These are phyloP conservation scores for Neocallimastix lanati DNA, from an alignment of 192 early-diverging fungal genomes.

Conservation along the genomic window DNA sequence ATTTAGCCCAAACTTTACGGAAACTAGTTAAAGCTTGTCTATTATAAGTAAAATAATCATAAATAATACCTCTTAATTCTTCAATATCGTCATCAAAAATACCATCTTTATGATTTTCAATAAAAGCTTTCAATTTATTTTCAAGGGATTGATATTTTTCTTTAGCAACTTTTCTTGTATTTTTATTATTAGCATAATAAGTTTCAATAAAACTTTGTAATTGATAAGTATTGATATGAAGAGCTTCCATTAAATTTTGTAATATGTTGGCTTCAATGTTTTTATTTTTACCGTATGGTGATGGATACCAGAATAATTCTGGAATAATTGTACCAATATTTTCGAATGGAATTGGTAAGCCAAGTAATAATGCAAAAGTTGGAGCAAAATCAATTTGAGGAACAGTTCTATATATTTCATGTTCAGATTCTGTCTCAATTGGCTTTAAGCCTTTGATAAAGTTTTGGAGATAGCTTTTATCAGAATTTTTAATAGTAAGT, in stretches of 20 bases:
- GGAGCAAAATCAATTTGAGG: conserved; percentile 86
- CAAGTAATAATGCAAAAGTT: conserved; percentile 58
- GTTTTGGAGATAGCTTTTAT: background rate
- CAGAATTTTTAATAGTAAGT: background rate
- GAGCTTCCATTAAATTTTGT: background rate
- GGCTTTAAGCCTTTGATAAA: background rate
- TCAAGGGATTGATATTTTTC: background rate
- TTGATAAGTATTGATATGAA: background rate
- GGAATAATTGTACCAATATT: conserved; percentile 79
- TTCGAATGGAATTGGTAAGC: conserved; percentile 79
- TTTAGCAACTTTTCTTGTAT: background rate
- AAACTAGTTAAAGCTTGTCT: background rate
- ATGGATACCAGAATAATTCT: conserved; percentile 43
- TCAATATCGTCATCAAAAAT: background rate
- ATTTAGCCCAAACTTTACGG: background rate
- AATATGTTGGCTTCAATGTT: background rate
- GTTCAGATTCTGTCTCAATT: conserved; percentile 18
- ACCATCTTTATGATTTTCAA: background rate
- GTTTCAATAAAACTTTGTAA: background rate
- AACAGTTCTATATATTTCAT: conserved; percentile 26
- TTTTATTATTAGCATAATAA: background rate
- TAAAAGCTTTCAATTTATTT: background rate
- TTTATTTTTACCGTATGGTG: background rate
- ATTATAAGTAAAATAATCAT: background rate
- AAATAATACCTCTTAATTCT: background rate